phyloP scores from a whole-genome alignment of 352 stramenopile species.

The Globisporangium emineosum region DNA sequence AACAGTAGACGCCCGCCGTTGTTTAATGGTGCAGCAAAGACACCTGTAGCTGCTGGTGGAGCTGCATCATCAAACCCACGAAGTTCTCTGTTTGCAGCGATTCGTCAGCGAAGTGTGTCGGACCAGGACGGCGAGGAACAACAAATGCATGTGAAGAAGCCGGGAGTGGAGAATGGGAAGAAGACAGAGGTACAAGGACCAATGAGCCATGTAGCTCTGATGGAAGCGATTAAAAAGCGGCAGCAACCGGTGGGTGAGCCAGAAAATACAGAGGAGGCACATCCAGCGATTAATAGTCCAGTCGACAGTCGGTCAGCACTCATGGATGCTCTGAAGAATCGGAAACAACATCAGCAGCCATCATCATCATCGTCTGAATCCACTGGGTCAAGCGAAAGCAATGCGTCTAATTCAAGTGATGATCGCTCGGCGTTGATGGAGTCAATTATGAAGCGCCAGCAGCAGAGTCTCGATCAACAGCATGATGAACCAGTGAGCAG shows the following conservation, averaged over 20 bases:
- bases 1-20: slow-evolving; percentile 13
- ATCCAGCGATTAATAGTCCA: too few relatives aligned
- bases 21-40: slow-evolving; percentile 7
- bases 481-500: neutral
- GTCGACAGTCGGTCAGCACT: neutral
- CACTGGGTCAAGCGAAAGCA: neutral
- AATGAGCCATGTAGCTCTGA: slow-evolving; percentile 6
- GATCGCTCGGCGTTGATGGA: slow-evolving; percentile 14
- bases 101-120: slow-evolving; percentile 21
- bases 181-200: neutral
- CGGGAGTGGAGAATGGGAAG: neutral
- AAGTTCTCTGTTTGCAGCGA: slow-evolving; percentile 27
- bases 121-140: neutral
- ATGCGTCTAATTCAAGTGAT: neutral
- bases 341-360: neutral
- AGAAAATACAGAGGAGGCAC: neutral
- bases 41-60: neutral
- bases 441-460: slow-evolving; percentile 1
- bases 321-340: slow-evolving; percentile 7
- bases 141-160: neutral
- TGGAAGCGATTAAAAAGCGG: slow-evolving; percentile 16
- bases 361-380: neutral
- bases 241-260: neutral
- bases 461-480: neutral
- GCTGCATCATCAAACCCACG: slow-evolving; percentile 14